A percentile compares a stretch with the other conserved stretches of the same genome.
These are phyloP conservation scores for Pichia insulana DNA, from an alignment of 805 yeast species.

Conservation along the genomic window DNA sequence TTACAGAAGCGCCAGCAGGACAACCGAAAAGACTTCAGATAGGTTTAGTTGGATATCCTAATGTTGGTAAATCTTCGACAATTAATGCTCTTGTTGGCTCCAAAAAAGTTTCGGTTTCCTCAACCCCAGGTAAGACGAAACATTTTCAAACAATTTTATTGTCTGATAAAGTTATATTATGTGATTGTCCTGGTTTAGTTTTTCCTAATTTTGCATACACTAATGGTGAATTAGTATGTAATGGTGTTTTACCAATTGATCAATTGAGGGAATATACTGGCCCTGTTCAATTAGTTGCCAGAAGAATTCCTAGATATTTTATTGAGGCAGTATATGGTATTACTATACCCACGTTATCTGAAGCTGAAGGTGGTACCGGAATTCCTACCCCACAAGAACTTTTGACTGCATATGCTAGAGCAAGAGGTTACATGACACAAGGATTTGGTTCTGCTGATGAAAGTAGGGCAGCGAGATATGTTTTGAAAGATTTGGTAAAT, in stretches of 20 bases:
- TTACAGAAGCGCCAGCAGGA: conserved; percentile 41
- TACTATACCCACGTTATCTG: conserved; percentile 64
- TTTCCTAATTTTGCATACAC: conserved; percentile 97
- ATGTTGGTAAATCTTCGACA: conserved; percentile 79
- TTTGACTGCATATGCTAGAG: conserved; percentile 85
- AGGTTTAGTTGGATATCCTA: conserved; percentile 97
- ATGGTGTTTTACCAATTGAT: conserved; percentile 98
- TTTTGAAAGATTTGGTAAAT: conserved; percentile 88
- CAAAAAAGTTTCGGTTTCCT: conserved; percentile 94
- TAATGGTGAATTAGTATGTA: conserved; percentile 92
- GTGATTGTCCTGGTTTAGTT: conserved; percentile 99
- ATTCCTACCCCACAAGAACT: conserved; percentile 84
- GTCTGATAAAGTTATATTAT: conserved; percentile 72
- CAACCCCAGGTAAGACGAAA: conserved; percentile 98
- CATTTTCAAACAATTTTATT: conserved; percentile 94
- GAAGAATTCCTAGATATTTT: conserved; percentile 80
- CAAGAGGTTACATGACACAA: conserved; percentile 96
- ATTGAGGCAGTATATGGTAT: conserved; percentile 93
- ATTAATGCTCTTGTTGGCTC: conserved; percentile 95
- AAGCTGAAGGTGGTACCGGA: conserved; percentile 85
- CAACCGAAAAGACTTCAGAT: conserved; percentile 65
- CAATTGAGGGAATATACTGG: conserved; percentile 89
- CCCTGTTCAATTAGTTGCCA: conserved; percentile 77
- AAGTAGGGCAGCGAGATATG: conserved; percentile 85
- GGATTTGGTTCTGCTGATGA: conserved; percentile 97